Conservation (phyloP, 257 asterid species). For the Salvia rosmarinus region DNA sequence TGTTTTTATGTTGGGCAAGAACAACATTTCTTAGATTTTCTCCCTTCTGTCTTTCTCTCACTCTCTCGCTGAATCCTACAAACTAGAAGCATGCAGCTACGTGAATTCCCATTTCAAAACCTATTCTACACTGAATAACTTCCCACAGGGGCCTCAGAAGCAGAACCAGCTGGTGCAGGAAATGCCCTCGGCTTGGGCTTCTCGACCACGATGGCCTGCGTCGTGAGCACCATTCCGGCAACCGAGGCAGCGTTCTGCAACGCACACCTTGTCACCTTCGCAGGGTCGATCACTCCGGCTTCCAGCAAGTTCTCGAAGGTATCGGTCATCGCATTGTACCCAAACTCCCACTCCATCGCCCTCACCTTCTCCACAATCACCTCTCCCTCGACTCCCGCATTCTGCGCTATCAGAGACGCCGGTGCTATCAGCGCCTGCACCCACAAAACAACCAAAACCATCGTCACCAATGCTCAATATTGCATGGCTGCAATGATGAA, state of each 20-base stretch:
- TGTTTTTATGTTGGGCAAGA: not conserved
- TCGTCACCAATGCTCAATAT: too few relatives aligned
- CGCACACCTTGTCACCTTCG: constrained; percentile 92
- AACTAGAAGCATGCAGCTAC: constrained; percentile 8
- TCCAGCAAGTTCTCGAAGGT: constrained; percentile 73
- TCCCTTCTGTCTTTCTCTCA: not conserved
- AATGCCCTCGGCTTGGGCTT: constrained; percentile 67
- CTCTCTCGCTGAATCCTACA: not conserved
- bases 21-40: not conserved
- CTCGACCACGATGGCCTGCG: constrained; percentile 96
- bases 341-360: constrained; percentile 80
- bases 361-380: constrained; percentile 88
- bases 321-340: constrained; percentile 93
- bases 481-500: too few relatives aligned
- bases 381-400: constrained; percentile 97
- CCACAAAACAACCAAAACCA: too few relatives aligned
- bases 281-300: constrained; percentile 93
- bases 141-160: constrained; percentile 35
- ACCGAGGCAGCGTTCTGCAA: constrained; percentile 90
- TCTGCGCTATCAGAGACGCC: constrained; percentile 81
- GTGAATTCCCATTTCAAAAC: not conserved
- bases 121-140: constrained; percentile 52
- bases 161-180: constrained; percentile 46
- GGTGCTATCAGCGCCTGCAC: constrained; percentile 82
- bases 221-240: constrained; percentile 97